Evolutionary conservation across 2,329 filamentous ascomycete species (phyloP).

Genomic region (Raffaelea ambrosiae): DNA sequence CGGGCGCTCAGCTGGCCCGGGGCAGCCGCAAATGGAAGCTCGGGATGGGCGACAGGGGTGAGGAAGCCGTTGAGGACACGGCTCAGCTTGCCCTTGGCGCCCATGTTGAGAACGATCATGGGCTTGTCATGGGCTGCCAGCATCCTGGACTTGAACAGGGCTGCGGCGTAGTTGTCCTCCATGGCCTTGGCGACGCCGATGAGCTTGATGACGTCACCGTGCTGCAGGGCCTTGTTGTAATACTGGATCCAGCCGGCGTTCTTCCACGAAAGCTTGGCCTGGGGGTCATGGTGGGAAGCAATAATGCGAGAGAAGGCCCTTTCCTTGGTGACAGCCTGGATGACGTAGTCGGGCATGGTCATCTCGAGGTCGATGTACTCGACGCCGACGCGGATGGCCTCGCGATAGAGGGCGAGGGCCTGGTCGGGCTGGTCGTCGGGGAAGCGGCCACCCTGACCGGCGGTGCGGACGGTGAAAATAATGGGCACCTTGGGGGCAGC

Average conservation of each 20-base stretch:
- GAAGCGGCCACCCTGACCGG: constrained; percentile 80
- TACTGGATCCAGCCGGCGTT: constrained; percentile 86
- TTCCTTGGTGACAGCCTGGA: constrained; percentile 56
- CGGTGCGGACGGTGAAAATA: constrained; percentile 85
- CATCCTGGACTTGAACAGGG: constrained; percentile 73
- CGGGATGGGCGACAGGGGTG: constrained; percentile 86
- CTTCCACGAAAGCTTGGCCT: constrained; percentile 71
- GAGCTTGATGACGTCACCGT: constrained; percentile 90
- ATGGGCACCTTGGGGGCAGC: constrained; percentile 53
- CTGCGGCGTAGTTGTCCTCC: constrained; percentile 80
- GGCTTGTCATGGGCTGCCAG: constrained; percentile 66
- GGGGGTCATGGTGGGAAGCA: constrained; percentile 88
- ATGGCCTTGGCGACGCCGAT: constrained; percentile 69
- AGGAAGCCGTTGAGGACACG: constrained; percentile 87
- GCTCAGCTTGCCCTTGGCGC: constrained; percentile 74
- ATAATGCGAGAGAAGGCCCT: constrained; percentile 77
- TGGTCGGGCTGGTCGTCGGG: constrained; percentile 66
- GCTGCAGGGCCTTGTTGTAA: constrained; percentile 84
- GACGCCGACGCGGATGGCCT: constrained; percentile 73
- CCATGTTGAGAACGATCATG: constrained; percentile 95
- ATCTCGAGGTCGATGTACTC: constrained; percentile 95
- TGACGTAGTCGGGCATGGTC: constrained; percentile 67
- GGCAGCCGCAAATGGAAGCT: constrained; percentile 84
- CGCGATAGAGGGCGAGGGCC: constrained; percentile 64
- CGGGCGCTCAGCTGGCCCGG: constrained; percentile 86